A percentile compares a stretch with the other conserved stretches of the same genome.
These are phyloP conservation scores for Cyclotella choctawhatcheeana DNA, from an alignment of 108 stramenopile genomes.

Conservation along the genomic window DNA sequence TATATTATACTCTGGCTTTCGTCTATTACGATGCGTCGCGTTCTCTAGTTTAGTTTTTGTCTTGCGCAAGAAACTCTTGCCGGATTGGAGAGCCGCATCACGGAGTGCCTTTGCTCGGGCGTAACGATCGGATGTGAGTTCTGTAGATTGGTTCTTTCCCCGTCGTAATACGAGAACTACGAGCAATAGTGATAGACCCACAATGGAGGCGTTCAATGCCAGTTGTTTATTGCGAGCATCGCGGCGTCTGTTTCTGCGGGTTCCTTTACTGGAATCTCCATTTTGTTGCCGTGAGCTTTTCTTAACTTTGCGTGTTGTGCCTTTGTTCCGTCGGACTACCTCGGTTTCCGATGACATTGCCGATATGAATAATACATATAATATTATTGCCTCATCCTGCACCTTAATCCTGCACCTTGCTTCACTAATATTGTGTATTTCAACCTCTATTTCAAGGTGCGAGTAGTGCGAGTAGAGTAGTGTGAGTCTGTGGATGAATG, in stretches of 20 bases:
- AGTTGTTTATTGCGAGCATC: slow-evolving; percentile 17
- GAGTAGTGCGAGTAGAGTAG: too few relatives aligned
- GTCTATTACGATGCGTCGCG: too few relatives aligned
- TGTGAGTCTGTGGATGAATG: too few relatives aligned
- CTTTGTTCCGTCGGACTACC: neutral
- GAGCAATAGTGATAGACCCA: neutral
- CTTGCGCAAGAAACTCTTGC: neutral
- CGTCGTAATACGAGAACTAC: neutral
- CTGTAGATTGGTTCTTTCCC: neutral
- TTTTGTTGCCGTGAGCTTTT: slow-evolving; percentile 13
- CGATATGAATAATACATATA: too few relatives aligned
- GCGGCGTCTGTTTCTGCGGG: slow-evolving; percentile 14
- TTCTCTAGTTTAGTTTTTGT: neutral
- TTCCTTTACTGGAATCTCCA: slow-evolving; percentile 21
- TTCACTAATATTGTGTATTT: too few relatives aligned
- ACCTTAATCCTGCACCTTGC: too few relatives aligned
- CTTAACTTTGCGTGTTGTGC: neutral
- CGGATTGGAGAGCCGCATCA: slow-evolving; percentile 19
- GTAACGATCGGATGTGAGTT: slow-evolving; percentile 20
- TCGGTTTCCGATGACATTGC: neutral
- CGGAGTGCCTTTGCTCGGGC: slow-evolving; percentile 31
- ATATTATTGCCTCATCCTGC: slow-evolving; percentile 1
- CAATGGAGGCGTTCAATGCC: neutral
- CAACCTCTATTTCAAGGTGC: too few relatives aligned
- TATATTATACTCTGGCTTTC: neutral